Conservation (phyloP, 495 filamentous ascomycete genomes). For the Tuber brumale region DNA sequence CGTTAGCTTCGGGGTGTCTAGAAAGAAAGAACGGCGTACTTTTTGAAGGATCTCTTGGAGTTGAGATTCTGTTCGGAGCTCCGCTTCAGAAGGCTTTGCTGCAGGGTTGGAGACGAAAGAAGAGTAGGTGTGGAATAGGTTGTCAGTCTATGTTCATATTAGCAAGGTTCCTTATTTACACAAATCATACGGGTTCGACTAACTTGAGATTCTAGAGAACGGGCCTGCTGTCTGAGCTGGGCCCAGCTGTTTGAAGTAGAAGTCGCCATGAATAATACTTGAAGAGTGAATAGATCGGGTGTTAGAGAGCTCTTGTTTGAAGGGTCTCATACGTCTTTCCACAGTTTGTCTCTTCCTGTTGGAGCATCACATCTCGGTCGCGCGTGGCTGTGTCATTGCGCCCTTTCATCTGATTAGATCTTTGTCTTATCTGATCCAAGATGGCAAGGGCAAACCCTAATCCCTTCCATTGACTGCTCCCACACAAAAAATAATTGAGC, state of each 20-base stretch:
- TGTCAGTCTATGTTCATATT: slow-evolving; percentile 63
- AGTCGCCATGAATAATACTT: slow-evolving; percentile 55
- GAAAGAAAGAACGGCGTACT: slow-evolving; percentile 44
- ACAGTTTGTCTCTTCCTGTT: background rate
- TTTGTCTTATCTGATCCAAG: background rate
- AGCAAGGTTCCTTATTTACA: slow-evolving; percentile 13
- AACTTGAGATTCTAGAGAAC: slow-evolving; percentile 89
- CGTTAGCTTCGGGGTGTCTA: slow-evolving; percentile 16
- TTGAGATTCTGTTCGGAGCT: slow-evolving; percentile 68
- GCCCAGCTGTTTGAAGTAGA: slow-evolving; percentile 82
- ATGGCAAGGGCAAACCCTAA: background rate
- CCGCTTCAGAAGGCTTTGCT: slow-evolving; percentile 75
- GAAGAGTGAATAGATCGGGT: background rate
- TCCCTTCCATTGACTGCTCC: background rate
- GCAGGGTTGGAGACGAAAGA: slow-evolving; percentile 87
- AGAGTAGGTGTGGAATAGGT: slow-evolving; percentile 88
- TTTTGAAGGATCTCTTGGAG: slow-evolving; percentile 78
- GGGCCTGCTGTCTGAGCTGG: slow-evolving; percentile 88
- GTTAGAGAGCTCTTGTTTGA: background rate
- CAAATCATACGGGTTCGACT: slow-evolving; percentile 8
- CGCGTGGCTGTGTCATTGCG: background rate
- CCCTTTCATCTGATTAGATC: background rate
- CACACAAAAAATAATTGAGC: background rate
- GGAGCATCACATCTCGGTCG: background rate
- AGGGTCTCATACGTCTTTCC: background rate